Evolutionary conservation across 192 early-diverging fungal species (phyloP).

Genomic region (Physocladia obscura): DNA sequence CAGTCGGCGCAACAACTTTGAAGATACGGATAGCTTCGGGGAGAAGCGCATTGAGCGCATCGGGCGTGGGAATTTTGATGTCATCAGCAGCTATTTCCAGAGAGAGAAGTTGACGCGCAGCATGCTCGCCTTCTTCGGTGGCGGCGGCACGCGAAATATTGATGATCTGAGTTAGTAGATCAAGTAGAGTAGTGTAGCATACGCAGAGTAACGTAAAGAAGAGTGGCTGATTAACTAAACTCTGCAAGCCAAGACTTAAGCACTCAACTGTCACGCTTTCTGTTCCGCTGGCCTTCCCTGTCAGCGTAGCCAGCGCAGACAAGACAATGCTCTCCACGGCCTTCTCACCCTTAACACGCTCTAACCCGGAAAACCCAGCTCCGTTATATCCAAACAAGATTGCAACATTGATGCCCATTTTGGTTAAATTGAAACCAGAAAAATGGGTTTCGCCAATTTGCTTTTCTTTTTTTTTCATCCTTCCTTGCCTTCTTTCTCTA

Average conservation of each 20-base stretch:
- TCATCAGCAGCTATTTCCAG: conserved; percentile 19
- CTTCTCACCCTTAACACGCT: conserved; percentile 44
- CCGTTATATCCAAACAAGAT: conserved; percentile 54
- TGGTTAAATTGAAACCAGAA: too few relatives aligned
- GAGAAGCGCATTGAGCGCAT: conserved; percentile 22
- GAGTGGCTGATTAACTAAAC: too few relatives aligned
- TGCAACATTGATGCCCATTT: conserved; percentile 25
- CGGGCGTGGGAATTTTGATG: conserved; percentile 17
- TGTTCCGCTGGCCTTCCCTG: conserved; percentile 27
- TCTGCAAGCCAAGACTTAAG: not conserved
- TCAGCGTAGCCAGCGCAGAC: conserved; percentile 39
- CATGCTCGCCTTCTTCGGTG: conserved; percentile 39
- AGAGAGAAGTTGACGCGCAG: conserved; percentile 33
- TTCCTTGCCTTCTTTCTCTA: too few relatives aligned
- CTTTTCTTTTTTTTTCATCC: too few relatives aligned
- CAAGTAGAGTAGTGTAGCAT: too few relatives aligned
- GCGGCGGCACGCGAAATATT: conserved; percentile 49
- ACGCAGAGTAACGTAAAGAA: too few relatives aligned
- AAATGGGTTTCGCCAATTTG: too few relatives aligned
- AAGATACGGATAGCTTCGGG: conserved; percentile 29
- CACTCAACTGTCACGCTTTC: conserved; percentile 38
- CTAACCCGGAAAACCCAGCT: conserved; percentile 40
- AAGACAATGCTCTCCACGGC: conserved; percentile 43
- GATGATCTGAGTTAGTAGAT: conserved; percentile 32
- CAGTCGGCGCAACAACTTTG: conserved; percentile 7